Evolutionary conservation across 164 flowering plant genomes (phyloP).

Genomic region (Tetracentron sinense): DNA sequence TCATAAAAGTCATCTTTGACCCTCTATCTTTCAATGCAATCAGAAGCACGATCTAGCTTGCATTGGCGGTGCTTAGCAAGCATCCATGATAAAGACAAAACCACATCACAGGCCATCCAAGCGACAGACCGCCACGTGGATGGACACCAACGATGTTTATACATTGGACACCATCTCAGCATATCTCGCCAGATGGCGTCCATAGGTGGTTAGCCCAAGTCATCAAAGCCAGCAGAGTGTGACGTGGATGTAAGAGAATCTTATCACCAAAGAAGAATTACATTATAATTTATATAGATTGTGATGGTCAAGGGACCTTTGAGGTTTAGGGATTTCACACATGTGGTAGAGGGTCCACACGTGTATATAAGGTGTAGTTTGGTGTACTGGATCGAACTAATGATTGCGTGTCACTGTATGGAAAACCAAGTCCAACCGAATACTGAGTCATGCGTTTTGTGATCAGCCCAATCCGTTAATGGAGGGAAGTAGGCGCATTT

Average conservation of each 20-base stretch:
- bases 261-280: not conserved
- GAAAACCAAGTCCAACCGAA: slow-evolving; percentile 15
- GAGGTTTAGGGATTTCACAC: not conserved
- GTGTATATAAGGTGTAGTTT: not conserved
- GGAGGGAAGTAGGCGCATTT: too few relatives aligned
- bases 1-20: too few relatives aligned
- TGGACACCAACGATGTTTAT: not conserved
- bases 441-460: slow-evolving; percentile 1
- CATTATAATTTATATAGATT: not conserved
- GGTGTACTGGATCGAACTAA: not conserved
- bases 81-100: too few relatives aligned
- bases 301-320: not conserved
- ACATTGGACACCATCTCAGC: not conserved
- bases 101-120: not conserved
- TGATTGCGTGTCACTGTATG: slow-evolving; percentile 3
- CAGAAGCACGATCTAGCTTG: too few relatives aligned
- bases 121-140: not conserved
- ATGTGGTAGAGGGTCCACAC: not conserved
- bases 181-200: not conserved
- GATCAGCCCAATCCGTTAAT: not conserved
- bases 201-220: not conserved
- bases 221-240: not conserved
- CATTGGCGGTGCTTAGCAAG: too few relatives aligned
- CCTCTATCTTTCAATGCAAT: too few relatives aligned
- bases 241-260: not conserved